Conservation (phyloP, 2,329 filamentous ascomycete genomes). For the Rugonectria rugulosa region DNA sequence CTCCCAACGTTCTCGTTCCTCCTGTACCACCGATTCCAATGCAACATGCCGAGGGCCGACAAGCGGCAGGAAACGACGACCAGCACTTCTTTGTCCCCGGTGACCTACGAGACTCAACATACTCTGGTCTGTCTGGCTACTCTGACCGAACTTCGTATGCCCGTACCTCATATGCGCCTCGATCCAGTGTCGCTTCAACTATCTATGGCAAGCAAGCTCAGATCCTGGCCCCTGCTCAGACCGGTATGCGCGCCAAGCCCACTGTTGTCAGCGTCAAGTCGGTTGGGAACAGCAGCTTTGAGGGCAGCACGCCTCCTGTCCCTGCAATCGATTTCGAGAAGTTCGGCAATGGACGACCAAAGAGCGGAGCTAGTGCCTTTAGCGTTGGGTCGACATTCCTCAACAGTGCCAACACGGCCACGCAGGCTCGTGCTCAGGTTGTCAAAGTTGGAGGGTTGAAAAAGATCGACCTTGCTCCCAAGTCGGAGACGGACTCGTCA, state of each 20-base stretch:
- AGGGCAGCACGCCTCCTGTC: constrained; percentile 71
- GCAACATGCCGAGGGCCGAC: constrained; percentile 57
- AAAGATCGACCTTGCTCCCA: constrained; percentile 51
- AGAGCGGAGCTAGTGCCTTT: constrained; percentile 66
- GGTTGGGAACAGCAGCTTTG: constrained; percentile 61
- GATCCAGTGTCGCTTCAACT: constrained; percentile 86
- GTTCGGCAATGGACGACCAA: constrained; percentile 58
- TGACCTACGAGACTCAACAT: constrained; percentile 89
- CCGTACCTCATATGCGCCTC: constrained; percentile 64
- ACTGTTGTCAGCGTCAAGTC: constrained; percentile 93
- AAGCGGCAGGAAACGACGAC: constrained; percentile 68
- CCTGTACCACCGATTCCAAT: constrained; percentile 92
- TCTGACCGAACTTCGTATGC: constrained; percentile 69
- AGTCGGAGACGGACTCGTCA: constrained; percentile 46
- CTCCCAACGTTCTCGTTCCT: constrained; percentile 81
- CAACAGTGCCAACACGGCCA: constrained; percentile 69
- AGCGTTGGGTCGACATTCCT: constrained; percentile 74
- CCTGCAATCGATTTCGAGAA: constrained; percentile 73
- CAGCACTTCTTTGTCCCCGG: constrained; percentile 94
- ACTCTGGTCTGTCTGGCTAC: constrained; percentile 76
- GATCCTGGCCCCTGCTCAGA: constrained; percentile 82
- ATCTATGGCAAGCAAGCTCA: constrained; percentile 93
- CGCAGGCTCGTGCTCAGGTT: constrained; percentile 64
- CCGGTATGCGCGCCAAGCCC: constrained; percentile 85
- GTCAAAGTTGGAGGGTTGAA: constrained; percentile 64